Conservation (phyloP, 805 yeast species). For the Kodamaea leandrae region DNA sequence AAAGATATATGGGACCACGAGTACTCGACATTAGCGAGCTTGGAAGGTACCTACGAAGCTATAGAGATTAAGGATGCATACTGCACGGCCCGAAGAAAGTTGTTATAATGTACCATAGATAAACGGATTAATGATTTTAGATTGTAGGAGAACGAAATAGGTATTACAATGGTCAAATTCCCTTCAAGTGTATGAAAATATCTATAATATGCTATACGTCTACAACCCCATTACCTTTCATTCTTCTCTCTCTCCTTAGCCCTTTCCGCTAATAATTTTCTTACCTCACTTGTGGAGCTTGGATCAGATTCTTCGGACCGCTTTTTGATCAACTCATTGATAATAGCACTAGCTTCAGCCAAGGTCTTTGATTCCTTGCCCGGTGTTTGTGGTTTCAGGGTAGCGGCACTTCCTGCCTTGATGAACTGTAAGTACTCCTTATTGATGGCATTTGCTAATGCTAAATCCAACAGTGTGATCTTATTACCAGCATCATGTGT, state of each 20-base stretch:
- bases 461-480: slow-evolving; percentile 54
- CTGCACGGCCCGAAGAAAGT: slow-evolving; percentile 44
- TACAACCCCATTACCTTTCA: no score
- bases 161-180: no score
- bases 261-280: neutral
- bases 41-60: slow-evolving; percentile 95
- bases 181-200: no score
- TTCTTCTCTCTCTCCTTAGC: neutral
- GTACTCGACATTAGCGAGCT: slow-evolving; percentile 69
- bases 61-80: slow-evolving; percentile 81
- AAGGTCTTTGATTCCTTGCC: slow-evolving; percentile 8
- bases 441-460: slow-evolving; percentile 47
- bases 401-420: neutral
- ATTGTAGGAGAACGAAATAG: neutral
- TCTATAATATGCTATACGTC: no score
- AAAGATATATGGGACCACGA: slow-evolving; percentile 70
- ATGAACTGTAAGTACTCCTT: slow-evolving; percentile 7
- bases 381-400: neutral
- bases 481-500: slow-evolving; percentile 62
- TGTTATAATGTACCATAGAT: slow-evolving; percentile 3
- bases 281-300: no score
- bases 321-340: slow-evolving; percentile 12
- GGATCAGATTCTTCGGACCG: neutral
- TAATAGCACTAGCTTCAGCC: slow-evolving; percentile 13
- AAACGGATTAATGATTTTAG: neutral